These are phyloP conservation scores for Domatiomyces globalis DNA, from an alignment of 2,329 filamentous ascomycete genomes.

Conservation along the genomic window DNA sequence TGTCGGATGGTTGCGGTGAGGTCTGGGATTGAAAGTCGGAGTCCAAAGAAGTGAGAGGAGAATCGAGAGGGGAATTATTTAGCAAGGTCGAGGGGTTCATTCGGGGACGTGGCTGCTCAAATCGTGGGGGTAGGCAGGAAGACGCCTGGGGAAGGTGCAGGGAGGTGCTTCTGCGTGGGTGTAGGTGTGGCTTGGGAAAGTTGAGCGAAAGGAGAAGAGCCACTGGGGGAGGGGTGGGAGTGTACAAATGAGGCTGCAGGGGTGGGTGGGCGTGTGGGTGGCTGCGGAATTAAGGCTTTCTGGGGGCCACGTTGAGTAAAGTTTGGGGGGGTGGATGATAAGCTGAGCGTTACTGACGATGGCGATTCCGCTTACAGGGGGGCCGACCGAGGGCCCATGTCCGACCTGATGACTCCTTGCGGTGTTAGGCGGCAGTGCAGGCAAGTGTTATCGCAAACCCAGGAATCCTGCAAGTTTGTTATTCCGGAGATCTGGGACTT, in stretches of 20 bases:
- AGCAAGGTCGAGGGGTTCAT: background rate
- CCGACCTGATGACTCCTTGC: background rate
- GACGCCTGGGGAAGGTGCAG: background rate
- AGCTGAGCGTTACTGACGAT: background rate
- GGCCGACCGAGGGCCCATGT: background rate
- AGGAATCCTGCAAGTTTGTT: too few species aligned
- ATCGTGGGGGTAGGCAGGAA: slow-evolving; percentile 12
- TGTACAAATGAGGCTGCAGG: background rate
- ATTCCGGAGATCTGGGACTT: too few species aligned
- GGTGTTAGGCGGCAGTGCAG: too few species aligned
- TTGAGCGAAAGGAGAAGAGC: slow-evolving; percentile 1
- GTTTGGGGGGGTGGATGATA: background rate
- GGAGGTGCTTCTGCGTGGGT: background rate
- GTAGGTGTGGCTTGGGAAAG: background rate
- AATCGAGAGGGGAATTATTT: slow-evolving; percentile 5
- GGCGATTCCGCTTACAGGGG: background rate
- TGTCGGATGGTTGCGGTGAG: slow-evolving; percentile 11
- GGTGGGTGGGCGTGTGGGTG: background rate
- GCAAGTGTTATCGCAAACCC: too few species aligned
- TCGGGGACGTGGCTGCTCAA: slow-evolving; percentile 1
- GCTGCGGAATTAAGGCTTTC: background rate
- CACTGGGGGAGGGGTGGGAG: background rate
- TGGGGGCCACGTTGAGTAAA: background rate
- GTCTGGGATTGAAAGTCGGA: slow-evolving; percentile 1
- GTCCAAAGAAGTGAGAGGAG: slow-evolving; percentile 21